A percentile compares a stretch with the other conserved stretches of the same genome.
Conservation (phyloP, 441 rosid genomes). For the Pelargonium australe region DNA sequence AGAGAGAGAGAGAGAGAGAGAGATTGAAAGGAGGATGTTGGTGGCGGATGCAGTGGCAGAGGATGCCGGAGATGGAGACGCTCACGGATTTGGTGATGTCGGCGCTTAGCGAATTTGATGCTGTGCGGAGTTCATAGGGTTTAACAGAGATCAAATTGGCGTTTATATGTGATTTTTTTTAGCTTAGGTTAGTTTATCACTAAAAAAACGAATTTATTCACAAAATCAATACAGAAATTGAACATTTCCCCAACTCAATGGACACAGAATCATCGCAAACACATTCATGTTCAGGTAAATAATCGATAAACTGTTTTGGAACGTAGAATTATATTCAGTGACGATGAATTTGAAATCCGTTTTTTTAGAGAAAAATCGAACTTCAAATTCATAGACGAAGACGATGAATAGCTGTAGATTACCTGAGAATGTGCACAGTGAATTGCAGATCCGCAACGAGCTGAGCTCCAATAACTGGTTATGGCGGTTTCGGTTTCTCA, state of each 20-base stretch:
- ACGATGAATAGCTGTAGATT: not conserved
- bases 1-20: too few species aligned
- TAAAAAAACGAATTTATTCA: not conserved
- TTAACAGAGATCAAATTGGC: too few species aligned
- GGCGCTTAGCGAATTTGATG: too few species aligned
- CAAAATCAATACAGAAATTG: not conserved
- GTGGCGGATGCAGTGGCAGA: too few species aligned
- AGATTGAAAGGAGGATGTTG: too few species aligned
- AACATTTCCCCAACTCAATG: not conserved
- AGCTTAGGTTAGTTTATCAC: too few species aligned
- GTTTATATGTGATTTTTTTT: too few species aligned
- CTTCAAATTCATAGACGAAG: not conserved
- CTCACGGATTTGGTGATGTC: too few species aligned
- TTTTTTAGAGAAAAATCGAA: not conserved
- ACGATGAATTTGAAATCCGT: not conserved
- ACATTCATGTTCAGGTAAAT: not conserved
- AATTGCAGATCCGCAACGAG: not conserved
- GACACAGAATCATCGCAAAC: not conserved
- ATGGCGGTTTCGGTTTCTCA: constrained; percentile 1
- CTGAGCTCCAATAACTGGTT: constrained; percentile 1
- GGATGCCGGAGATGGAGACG: too few species aligned
- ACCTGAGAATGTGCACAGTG: not conserved
- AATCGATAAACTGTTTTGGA: too few species aligned
- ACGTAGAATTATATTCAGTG: too few species aligned
- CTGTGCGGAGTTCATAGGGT: too few species aligned